Conservation (phyloP, 495 filamentous ascomycete genomes). For the Penicillium desertorum region DNA sequence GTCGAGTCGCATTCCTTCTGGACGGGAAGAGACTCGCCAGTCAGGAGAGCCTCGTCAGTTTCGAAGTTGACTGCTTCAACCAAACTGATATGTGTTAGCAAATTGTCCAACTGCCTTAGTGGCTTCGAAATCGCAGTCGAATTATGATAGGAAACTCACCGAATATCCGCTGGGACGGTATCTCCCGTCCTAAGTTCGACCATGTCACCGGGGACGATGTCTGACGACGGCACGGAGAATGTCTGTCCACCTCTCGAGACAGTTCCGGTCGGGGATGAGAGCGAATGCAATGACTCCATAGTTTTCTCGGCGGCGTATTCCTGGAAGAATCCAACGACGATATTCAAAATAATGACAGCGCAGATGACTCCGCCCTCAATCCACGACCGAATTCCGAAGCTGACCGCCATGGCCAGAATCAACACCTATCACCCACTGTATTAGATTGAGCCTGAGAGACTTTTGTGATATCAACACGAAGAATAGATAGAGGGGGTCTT, state of each 20-base stretch:
- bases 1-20: slow-evolving; percentile 63
- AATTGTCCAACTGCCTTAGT: slow-evolving; percentile 43
- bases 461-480: not conserved
- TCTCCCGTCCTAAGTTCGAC: slow-evolving; percentile 75
- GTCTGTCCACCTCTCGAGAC: slow-evolving; percentile 51
- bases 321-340: slow-evolving; percentile 64
- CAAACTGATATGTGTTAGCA: slow-evolving; percentile 9
- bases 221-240: slow-evolving; percentile 47
- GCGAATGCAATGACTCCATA: slow-evolving; percentile 62
- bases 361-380: slow-evolving; percentile 67
- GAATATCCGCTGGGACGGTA: slow-evolving; percentile 69
- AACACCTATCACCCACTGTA: slow-evolving; percentile 45
- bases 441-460: slow-evolving; percentile 28
- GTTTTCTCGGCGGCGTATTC: slow-evolving; percentile 70
- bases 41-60: slow-evolving; percentile 69
- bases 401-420: slow-evolving; percentile 64
- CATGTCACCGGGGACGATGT: slow-evolving; percentile 61
- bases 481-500: slow-evolving; percentile 7
- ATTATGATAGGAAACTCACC: slow-evolving; percentile 50
- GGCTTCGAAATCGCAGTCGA: not conserved
- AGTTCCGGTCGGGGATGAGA: slow-evolving; percentile 57
- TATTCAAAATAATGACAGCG: slow-evolving; percentile 64
- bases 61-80: slow-evolving; percentile 61
- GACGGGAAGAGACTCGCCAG: slow-evolving; percentile 60
- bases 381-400: slow-evolving; percentile 62